Conservation (phyloP, 73 alveolate species). For the Tetrahymena malaccensis region DNA sequence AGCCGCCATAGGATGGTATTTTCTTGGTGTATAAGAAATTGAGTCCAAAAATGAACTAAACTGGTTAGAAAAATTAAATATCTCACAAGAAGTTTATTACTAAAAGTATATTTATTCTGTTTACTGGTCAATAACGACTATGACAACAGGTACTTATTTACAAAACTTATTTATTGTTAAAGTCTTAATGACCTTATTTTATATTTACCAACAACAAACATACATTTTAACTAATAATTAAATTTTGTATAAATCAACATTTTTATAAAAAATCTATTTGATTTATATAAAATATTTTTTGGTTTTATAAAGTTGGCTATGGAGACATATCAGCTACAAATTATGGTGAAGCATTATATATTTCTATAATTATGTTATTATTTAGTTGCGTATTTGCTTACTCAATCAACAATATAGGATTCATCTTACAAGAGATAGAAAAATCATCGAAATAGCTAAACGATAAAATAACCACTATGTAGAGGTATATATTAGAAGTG, state of each 20-base stretch:
- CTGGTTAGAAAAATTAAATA: not conserved
- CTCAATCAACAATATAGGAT: not conserved
- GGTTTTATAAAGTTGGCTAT: slow-evolving; percentile 50
- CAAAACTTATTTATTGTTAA: no score
- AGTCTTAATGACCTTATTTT: no score
- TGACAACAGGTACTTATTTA: not conserved
- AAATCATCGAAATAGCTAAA: not conserved
- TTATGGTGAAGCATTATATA: slow-evolving; percentile 45
- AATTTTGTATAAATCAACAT: no score
- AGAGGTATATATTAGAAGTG: no score
- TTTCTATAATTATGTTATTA: slow-evolving; percentile 65
- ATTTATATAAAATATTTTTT: no score
- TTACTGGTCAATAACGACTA: not conserved
- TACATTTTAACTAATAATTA: no score
- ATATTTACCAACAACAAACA: no score
- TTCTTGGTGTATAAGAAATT: not conserved
- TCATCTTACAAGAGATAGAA: not conserved
- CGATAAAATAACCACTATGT: not conserved
- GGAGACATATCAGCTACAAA: slow-evolving; percentile 76
- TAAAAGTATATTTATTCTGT: not conserved
- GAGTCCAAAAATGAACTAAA: not conserved
- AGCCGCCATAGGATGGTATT: not conserved
- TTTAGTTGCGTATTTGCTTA: slow-evolving; percentile 36
- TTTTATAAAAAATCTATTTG: no score
- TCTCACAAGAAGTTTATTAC: not conserved